Evolutionary conservation across 2,329 filamentous ascomycete species (phyloP), one percentile per base, ranked within the genome.

Genomic region (Chaetomiaceae sp.): DNA sequence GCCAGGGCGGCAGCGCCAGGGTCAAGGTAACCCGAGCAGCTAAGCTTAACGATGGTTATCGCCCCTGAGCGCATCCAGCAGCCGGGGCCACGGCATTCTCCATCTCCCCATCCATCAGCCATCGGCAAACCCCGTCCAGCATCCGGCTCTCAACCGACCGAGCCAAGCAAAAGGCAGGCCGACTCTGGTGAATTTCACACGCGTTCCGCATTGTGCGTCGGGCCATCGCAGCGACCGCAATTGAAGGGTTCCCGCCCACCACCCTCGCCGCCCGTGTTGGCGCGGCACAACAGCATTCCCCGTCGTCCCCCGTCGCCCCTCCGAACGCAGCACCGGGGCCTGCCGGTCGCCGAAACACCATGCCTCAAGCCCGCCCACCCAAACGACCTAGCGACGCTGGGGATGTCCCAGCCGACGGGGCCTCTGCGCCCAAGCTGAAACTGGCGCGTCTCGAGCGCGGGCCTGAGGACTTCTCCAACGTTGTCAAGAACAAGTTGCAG

Each of bases 401-500:
- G 55, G 67, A 70, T 50, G 62, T 61, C 33, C 48, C 60, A 50
- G 59, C 59, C 56, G 71, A 75, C 51, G 67, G 51, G 35, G 57
- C 57, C 25, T 54, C 64, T 44, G 62, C 56, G 35, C 61, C 63
- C 21, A 78, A 76, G 64, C 61, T 69, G 57, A 80, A 78, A 65
- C 63, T 76, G 50, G 70, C 76, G 34, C 68, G 74, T n/a, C 60
- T 76, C 17, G 75, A 79, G 39, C 71, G 71, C 49, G 68, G 68
- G 4, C 61, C 68, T 20, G 72, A 76, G 44, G 75, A 79, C 57
- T 81, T 79, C 56, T 81, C 77, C 3, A 73, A 67, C 50, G 74
- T 77, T 27, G 76, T 81, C 57, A 80, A 80, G 69, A 77, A 67
- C 61, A 74, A 77, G 48, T 66, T 81, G 39, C 73, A 76, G 56